These are phyloP conservation scores for Cryptosporidium meleagridis DNA, from an alignment of 169 alveolate species.

Conservation along the genomic window DNA sequence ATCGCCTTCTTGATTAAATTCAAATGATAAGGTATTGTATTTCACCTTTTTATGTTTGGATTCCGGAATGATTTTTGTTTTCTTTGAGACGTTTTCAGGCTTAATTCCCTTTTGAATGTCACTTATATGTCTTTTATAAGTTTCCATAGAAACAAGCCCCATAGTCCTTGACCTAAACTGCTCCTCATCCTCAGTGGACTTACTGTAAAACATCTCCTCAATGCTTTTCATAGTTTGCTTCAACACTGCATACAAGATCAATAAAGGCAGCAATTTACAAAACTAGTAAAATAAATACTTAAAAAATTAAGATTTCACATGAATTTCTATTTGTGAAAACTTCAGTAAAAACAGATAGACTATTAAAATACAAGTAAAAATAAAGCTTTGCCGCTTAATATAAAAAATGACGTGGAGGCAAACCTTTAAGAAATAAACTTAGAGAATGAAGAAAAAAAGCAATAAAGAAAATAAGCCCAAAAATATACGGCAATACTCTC, in stretches of 20 bases:
- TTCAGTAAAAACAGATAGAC: neutral
- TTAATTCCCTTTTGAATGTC: neutral
- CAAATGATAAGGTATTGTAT: constrained; percentile 19
- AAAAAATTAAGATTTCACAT: no score
- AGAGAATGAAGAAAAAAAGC: neutral
- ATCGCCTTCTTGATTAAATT: neutral
- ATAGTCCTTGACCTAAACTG: constrained; percentile 12
- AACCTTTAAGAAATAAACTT: neutral
- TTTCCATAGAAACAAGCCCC: constrained; percentile 20
- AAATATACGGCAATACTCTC: neutral
- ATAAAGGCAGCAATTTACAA: neutral
- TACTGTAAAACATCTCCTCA: constrained; percentile 55
- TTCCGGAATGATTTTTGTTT: neutral
- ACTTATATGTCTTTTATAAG: constrained; percentile 19
- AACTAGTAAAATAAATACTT: neutral
- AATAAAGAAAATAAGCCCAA: neutral
- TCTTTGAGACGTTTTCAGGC: neutral
- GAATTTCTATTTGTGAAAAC: neutral
- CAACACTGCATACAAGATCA: neutral
- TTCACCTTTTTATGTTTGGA: neutral
- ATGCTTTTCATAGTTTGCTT: neutral
- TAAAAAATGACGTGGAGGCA: neutral
- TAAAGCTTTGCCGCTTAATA: constrained; percentile 14
- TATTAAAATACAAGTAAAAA: neutral
- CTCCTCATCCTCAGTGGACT: constrained; percentile 19